A percentile compares a stretch with the other conserved stretches of the same genome.
Conservation (phyloP, 495 filamentous ascomycete genomes). For the Annulohypoxylon nitens region DNA sequence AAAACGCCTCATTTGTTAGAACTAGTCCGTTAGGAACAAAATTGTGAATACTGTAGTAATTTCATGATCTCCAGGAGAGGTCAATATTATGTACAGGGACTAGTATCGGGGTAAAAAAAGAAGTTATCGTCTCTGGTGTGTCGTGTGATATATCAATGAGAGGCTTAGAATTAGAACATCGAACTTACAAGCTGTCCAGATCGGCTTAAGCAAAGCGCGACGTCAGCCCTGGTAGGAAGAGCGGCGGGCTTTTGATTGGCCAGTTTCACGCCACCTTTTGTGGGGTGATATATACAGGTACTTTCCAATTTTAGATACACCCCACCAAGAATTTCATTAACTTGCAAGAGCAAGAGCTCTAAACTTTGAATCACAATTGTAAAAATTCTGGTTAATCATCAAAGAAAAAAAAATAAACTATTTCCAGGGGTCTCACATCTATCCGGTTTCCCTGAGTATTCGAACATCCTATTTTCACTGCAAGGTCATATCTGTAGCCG, state of each 20-base stretch:
- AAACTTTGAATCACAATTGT: neutral
- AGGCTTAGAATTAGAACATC: neutral
- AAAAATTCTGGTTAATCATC: neutral
- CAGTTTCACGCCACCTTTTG: conserved; percentile 12
- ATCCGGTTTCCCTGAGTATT: no score
- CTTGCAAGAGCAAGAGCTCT: conserved; percentile 14
- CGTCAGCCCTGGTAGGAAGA: conserved; percentile 37
- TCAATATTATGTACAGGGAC: conserved; percentile 23
- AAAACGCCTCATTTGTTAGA: conserved; percentile 55
- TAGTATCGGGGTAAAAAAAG: neutral
- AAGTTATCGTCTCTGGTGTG: conserved; percentile 6
- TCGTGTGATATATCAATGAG: conserved; percentile 21
- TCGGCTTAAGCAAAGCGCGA: conserved; percentile 42
- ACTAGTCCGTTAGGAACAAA: conserved; percentile 50
- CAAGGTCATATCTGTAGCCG: neutral
- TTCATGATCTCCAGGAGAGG: conserved; percentile 47
- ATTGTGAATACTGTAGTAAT: conserved; percentile 42
- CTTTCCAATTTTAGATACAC: conserved; percentile 16
- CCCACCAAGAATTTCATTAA: conserved; percentile 23
- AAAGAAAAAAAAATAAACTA: neutral
- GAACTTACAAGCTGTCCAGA: conserved; percentile 55
- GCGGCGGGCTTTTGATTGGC: conserved; percentile 16
- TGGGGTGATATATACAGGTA: neutral
- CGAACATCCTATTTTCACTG: neutral
- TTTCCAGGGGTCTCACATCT: neutral